Conservation (phyloP, 2,329 filamentous ascomycete genomes). For the Diatrype stigma region DNA sequence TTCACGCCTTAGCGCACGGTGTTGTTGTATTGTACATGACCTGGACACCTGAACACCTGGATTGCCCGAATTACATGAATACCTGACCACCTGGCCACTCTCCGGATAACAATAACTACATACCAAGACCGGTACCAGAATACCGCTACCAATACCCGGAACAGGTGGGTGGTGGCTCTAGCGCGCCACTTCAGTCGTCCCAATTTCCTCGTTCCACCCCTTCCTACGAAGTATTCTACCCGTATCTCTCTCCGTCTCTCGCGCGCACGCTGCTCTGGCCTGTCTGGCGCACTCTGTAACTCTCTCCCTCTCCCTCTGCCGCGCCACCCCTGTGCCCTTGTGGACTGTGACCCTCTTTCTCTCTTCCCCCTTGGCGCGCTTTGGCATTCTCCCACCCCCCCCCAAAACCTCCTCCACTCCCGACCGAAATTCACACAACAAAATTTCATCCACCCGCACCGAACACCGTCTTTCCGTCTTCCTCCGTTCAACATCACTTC, state of each 20-base stretch:
- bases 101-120: too few species aligned
- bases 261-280: background rate
- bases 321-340: background rate
- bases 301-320: too few species aligned
- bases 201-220: background rate
- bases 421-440: slow-evolving; percentile 25
- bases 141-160: background rate
- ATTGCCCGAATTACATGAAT: too few species aligned
- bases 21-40: too few species aligned
- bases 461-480: slow-evolving; percentile 26
- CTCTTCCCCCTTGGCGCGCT: slow-evolving; percentile 3
- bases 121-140: too few species aligned
- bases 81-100: too few species aligned
- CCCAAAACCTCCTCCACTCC: slow-evolving; percentile 23
- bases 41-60: too few species aligned
- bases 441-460: slow-evolving; percentile 25
- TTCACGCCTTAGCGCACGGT: too few species aligned
- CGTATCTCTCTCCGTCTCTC: background rate
- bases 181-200: background rate
- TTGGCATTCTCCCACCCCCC: background rate
- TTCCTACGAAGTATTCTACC: background rate
- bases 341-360: background rate
- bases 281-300: too few species aligned
- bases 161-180: background rate
- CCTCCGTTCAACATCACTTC: slow-evolving; percentile 24